Evolutionary conservation across 1,284 basidiomycete species (phyloP), one percentile per base, ranked within the genome.

Genomic region (Moesziomyces aphidis): DNA sequence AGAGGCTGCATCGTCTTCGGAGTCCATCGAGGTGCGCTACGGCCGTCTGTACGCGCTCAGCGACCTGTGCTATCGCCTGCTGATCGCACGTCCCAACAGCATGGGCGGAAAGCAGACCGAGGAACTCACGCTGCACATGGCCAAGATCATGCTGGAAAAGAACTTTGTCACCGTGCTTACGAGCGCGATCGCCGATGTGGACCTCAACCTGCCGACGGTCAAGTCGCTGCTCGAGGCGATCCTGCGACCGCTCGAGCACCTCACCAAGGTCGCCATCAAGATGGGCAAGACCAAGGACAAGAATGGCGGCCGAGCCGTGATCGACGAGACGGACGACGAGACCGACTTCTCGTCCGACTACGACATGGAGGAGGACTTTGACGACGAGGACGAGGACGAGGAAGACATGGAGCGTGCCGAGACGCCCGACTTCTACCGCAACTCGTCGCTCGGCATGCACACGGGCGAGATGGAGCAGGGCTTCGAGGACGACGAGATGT

Each of bases 71-170:
- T 90, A 93, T 85, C 92, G 95, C 10, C 87, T 99, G 23, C 87
- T 99, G 59, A 93, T 91, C 2, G 91, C 93, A 15, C 90, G 90
- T 21, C 85, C 86, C 53, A 91, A 92, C 81, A 67, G 52, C 55
- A 58, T 60, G 1, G 61, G 61, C 24, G 73, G 66, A 44, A 76
- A 71, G 55, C 76, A 71, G 50, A 67, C 89, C 63, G 93, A 95
- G 47, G 95, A 97, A 54, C 88, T 89, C 13, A 91, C 92, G 3
- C 91, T 95, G 19, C 95, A 97, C 73, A 89, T 98, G 62, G 94
- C 97, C 46, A 99, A 98, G 87, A 89, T 95, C 71, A 99, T 99
- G 97, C 87, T 99, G 49, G 97, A 99, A 87, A 97, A 98, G 88
- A 94, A 94, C 83, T 97, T 93, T 79, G 97, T 98, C 22, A 89